Percentiles rank a stretch among this genome's conserved stretches.
Evolutionary conservation across 176 grass and related monocot genomes (phyloP).

Genomic region (Calamus simplicifolius): DNA sequence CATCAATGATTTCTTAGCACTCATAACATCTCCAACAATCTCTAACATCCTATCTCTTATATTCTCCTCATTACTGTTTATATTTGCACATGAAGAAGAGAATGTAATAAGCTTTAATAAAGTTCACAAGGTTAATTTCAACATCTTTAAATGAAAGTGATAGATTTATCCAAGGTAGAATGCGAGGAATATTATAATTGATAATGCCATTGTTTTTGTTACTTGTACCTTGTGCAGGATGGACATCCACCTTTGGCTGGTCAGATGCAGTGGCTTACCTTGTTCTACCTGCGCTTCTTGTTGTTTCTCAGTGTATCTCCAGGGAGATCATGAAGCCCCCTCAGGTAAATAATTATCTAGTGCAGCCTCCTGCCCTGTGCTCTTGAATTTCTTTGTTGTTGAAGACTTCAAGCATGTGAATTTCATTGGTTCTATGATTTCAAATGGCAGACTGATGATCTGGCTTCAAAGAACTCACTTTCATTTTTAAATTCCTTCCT

Average conservation of each 20-base stretch:
- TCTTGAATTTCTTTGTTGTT: not conserved
- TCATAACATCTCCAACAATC: no score
- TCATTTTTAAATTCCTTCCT: conserved; percentile 90
- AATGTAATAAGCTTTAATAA: no score
- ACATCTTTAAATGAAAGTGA: no score
- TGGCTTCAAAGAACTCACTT: conserved; percentile 65
- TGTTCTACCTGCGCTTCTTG: conserved; percentile 91
- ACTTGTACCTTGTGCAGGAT: conserved; percentile 46
- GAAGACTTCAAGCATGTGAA: not conserved
- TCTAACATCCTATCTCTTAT: no score
- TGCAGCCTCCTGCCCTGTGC: conserved; percentile 5
- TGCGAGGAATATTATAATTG: no score
- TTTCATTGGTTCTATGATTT: not conserved
- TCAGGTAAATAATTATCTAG: conserved; percentile 36
- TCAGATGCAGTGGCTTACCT: conserved; percentile 68
- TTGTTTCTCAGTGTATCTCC: conserved; percentile 78
- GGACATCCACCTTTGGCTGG: conserved; percentile 94
- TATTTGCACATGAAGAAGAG: no score
- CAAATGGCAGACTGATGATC: conserved; percentile 70
- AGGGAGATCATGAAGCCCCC: conserved; percentile 99
- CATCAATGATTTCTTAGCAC: no score
- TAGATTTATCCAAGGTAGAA: no score
- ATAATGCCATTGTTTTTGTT: not conserved
- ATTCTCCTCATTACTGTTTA: no score
- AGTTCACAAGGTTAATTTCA: no score